A percentile compares a stretch with the other conserved stretches of the same genome.
These are phyloP conservation scores for Microdochium nivale DNA, from an alignment of 2,329 filamentous ascomycete species.

Conservation along the genomic window DNA sequence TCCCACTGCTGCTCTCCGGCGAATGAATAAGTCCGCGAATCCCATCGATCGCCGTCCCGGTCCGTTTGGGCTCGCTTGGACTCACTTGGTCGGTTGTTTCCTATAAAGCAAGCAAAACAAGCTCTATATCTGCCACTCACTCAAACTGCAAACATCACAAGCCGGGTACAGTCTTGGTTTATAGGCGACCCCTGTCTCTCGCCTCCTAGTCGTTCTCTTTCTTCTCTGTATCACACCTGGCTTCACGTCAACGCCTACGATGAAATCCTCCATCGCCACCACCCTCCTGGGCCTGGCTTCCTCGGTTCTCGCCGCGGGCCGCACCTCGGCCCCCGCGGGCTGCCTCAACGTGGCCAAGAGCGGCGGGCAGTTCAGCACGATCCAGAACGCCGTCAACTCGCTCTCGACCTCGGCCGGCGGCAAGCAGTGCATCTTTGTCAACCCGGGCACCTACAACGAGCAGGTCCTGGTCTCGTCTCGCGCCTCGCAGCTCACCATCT, in stretches of 20 bases:
- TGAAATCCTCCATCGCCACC: constrained; percentile 1
- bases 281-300: constrained; percentile 6
- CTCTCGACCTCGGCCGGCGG: constrained; percentile 40
- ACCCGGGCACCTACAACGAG: constrained; percentile 51
- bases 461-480: constrained; percentile 45
- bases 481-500: constrained; percentile 41
- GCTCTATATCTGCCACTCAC: too few species aligned
- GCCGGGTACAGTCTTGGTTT: neutral
- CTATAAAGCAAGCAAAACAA: too few species aligned
- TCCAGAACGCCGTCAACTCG: constrained; percentile 50
- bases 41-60: too few species aligned
- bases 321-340: constrained; percentile 33
- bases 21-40: too few species aligned
- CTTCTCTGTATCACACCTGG: neutral
- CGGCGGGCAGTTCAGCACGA: constrained; percentile 24
- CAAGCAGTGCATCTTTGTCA: constrained; percentile 54
- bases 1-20: too few species aligned
- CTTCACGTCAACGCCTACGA: neutral
- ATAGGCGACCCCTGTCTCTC: neutral
- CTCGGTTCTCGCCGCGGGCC: constrained; percentile 18
- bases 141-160: too few species aligned
- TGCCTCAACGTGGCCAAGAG: constrained; percentile 38
- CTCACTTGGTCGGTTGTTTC: too few species aligned
- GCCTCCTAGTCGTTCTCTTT: neutral
- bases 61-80: too few species aligned